Conservation (phyloP, 768 basidiomycete genomes). For the Lactifluus pinguis region DNA sequence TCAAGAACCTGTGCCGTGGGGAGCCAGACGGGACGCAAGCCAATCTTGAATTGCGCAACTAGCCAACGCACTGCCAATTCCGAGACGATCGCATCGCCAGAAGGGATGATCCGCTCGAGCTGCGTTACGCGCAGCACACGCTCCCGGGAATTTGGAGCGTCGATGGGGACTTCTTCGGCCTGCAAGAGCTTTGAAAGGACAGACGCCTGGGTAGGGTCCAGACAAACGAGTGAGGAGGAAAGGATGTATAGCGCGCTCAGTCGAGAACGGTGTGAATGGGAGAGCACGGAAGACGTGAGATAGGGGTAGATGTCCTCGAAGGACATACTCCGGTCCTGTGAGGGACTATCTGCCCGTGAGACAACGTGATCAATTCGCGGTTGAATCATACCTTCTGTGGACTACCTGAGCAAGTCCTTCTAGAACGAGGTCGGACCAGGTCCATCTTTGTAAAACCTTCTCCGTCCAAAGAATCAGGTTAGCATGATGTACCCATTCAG, state of each 20-base stretch:
- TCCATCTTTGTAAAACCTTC: slow-evolving; percentile 42
- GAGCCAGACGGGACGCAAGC: slow-evolving; percentile 83
- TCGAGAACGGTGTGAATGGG: slow-evolving; percentile 62
- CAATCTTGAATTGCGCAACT: slow-evolving; percentile 85
- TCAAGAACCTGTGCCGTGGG: slow-evolving; percentile 66
- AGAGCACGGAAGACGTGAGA: slow-evolving; percentile 51
- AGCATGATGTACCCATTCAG: slow-evolving; percentile 40
- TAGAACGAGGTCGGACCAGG: slow-evolving; percentile 47
- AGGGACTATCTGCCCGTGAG: slow-evolving; percentile 17
- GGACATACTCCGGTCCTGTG: slow-evolving; percentile 13
- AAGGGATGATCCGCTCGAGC: slow-evolving; percentile 51
- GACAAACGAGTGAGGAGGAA: slow-evolving; percentile 39
- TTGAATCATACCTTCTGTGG: slow-evolving; percentile 35
- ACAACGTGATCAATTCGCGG: background rate
- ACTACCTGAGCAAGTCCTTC: slow-evolving; percentile 43
- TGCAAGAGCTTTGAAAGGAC: slow-evolving; percentile 60
- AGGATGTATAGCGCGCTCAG: slow-evolving; percentile 57
- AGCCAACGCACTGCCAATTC: slow-evolving; percentile 67
- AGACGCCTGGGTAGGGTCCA: slow-evolving; percentile 37
- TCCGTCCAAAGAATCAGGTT: slow-evolving; percentile 44
- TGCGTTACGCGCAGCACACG: slow-evolving; percentile 70
- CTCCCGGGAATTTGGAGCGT: slow-evolving; percentile 76
- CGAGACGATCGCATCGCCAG: slow-evolving; percentile 46
- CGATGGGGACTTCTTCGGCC: slow-evolving; percentile 73
- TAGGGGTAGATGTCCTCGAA: slow-evolving; percentile 44